phyloP scores from a whole-genome alignment of 768 basidiomycete genomes.

The Lentinula guzmanii region DNA sequence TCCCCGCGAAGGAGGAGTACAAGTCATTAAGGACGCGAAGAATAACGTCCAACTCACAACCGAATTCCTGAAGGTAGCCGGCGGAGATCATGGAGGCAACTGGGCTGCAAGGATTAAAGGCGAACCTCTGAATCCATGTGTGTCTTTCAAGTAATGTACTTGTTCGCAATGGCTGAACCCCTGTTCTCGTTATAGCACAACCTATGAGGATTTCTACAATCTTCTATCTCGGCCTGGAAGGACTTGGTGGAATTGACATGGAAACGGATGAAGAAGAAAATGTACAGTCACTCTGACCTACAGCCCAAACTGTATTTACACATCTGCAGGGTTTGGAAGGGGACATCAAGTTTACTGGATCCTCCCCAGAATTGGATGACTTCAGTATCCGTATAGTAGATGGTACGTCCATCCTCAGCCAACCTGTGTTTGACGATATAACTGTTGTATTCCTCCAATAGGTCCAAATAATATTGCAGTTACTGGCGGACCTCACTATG shows the following conservation, averaged over 20 bases:
- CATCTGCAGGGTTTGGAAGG: constrained; percentile 63
- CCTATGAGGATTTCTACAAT: constrained; percentile 70
- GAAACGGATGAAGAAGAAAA: constrained; percentile 71
- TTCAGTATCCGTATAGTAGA: constrained; percentile 79
- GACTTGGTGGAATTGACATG: constrained; percentile 76
- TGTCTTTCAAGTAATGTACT: constrained; percentile 12
- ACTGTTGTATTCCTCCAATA: constrained; percentile 20
- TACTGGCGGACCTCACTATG: constrained; percentile 48
- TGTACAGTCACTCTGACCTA: constrained; percentile 33
- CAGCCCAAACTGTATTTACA: constrained; percentile 6
- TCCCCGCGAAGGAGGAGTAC: constrained; percentile 77
- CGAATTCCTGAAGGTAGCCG: constrained; percentile 81
- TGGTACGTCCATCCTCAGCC: constrained; percentile 32
- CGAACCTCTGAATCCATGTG: constrained; percentile 65
- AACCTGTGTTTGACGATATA: background rate
- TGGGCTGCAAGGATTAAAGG: constrained; percentile 87
- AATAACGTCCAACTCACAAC: constrained; percentile 88
- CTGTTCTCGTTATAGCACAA: constrained; percentile 20
- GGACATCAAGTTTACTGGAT: constrained; percentile 64
- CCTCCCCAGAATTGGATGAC: constrained; percentile 72
- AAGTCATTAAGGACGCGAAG: constrained; percentile 70
- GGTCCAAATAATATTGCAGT: constrained; percentile 54
- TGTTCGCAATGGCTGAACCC: background rate
- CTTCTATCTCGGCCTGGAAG: constrained; percentile 87
- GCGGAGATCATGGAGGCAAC: constrained; percentile 77